phyloP scores from a whole-genome alignment of 805 yeast species.

The Candida pseudoglaebosa region DNA sequence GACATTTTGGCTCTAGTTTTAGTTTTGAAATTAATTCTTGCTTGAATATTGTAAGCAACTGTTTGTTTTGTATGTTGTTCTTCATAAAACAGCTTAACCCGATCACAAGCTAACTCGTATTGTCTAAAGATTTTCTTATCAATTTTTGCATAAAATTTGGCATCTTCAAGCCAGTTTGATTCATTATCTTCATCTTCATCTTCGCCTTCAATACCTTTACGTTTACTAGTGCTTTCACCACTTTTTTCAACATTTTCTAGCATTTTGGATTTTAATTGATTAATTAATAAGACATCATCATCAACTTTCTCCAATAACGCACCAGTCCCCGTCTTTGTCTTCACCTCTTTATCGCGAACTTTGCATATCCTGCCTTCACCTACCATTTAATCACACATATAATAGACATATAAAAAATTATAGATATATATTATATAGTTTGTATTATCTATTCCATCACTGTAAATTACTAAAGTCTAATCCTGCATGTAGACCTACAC shows the following conservation, averaged over 20 bases:
- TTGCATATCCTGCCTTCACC: neutral
- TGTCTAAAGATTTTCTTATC: slow-evolving; percentile 52
- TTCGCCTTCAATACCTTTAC: too few relatives aligned
- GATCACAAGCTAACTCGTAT: slow-evolving; percentile 63
- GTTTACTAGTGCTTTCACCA: neutral
- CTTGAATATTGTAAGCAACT: slow-evolving; percentile 68
- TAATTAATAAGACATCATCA: slow-evolving; percentile 22
- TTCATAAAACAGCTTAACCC: slow-evolving; percentile 61
- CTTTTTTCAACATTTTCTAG: neutral
- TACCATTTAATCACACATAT: neutral
- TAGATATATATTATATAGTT: neutral
- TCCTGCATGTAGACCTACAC: slow-evolving; percentile 1
- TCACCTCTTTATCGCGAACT: neutral
- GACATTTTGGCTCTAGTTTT: slow-evolving; percentile 64
- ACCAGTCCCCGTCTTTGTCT: neutral
- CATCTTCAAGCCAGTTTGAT: slow-evolving; percentile 22
- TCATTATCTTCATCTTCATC: slow-evolving; percentile 7
- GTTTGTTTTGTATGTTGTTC: slow-evolving; percentile 71
- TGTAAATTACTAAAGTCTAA: neutral
- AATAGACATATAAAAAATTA: too few relatives aligned
- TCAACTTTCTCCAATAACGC: slow-evolving; percentile 23
- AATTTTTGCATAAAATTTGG: slow-evolving; percentile 27
- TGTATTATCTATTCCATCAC: neutral
- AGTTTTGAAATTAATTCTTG: slow-evolving; percentile 66
- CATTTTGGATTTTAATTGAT: slow-evolving; percentile 18